Conservation (phyloP, 345 rosid species). For the Excoecaria agallocha region DNA sequence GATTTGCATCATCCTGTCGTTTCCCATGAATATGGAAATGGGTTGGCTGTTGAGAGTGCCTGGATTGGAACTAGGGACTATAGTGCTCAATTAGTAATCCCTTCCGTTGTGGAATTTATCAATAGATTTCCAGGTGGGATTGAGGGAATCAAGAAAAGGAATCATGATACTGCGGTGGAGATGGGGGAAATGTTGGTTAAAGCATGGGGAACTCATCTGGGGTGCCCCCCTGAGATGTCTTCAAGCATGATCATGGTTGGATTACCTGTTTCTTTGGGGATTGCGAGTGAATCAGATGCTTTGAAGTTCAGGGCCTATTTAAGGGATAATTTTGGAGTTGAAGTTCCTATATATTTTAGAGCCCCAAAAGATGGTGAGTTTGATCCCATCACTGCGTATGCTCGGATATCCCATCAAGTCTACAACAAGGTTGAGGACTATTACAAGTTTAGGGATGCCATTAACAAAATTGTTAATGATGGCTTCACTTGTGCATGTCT, state of each 20-base stretch:
- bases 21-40: slow-evolving; percentile 88
- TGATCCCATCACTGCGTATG: slow-evolving; percentile 62
- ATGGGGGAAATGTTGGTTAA: slow-evolving; percentile 81
- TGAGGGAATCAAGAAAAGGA: slow-evolving; percentile 78
- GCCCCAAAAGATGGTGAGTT: slow-evolving; percentile 50
- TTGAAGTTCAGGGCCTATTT: slow-evolving; percentile 59
- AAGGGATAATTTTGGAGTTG: slow-evolving; percentile 62
- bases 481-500: slow-evolving; percentile 58
- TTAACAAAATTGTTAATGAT: slow-evolving; percentile 49
- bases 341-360: slow-evolving; percentile 70
- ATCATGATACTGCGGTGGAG: slow-evolving; percentile 68
- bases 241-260: slow-evolving; percentile 93
- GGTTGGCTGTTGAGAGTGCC: slow-evolving; percentile 79
- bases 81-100: slow-evolving; percentile 83
- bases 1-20: slow-evolving; percentile 90
- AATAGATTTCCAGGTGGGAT: slow-evolving; percentile 81
- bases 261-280: slow-evolving; percentile 63
- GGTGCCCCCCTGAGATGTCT: slow-evolving; percentile 82
- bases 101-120: slow-evolving; percentile 68
- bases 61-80: slow-evolving; percentile 98
- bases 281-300: slow-evolving; percentile 50
- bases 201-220: slow-evolving; percentile 91
- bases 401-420: slow-evolving; percentile 79
- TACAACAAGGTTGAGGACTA: slow-evolving; percentile 81
- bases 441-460: slow-evolving; percentile 62